Conservation (phyloP, 345 rosid genomes). For the Camelina sativa region DNA sequence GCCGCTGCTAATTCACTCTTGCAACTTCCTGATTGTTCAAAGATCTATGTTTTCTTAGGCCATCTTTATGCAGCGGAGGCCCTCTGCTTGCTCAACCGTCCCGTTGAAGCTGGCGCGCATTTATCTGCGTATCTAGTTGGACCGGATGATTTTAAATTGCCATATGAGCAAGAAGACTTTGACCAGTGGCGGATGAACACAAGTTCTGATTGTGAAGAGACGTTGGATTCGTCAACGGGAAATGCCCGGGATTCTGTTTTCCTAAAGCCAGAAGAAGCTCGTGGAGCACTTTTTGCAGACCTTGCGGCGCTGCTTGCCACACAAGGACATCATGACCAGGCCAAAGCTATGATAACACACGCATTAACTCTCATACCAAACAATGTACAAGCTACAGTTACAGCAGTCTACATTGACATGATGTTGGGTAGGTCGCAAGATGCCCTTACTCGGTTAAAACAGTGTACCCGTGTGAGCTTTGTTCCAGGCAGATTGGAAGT, state of each 20-base stretch:
- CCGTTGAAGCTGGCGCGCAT: constrained; percentile 80
- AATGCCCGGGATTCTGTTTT: constrained; percentile 45
- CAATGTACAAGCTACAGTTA: constrained; percentile 71
- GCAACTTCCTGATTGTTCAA: constrained; percentile 71
- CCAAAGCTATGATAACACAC: constrained; percentile 58
- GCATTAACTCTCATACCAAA: constrained; percentile 67
- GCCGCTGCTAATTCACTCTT: constrained; percentile 71
- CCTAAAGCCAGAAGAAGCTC: constrained; percentile 90
- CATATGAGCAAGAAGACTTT: constrained; percentile 72
- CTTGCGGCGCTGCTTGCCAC: constrained; percentile 68
- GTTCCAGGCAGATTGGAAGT: constrained; percentile 50
- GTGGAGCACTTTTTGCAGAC: constrained; percentile 78
- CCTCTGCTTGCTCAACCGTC: constrained; percentile 80
- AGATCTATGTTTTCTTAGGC: constrained; percentile 72
- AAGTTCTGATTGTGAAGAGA: constrained; percentile 67
- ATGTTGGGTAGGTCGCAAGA: constrained; percentile 75
- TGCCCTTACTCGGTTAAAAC: constrained; percentile 80
- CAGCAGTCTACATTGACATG: constrained; percentile 79
- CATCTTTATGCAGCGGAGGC: constrained; percentile 95
- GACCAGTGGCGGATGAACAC: constrained; percentile 62
- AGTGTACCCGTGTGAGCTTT: constrained; percentile 70
- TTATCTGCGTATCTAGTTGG: constrained; percentile 68
- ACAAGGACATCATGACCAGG: constrained; percentile 77
- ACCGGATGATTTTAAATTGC: constrained; percentile 62
- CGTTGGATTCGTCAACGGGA: constrained; percentile 47